Evolutionary conservation across 495 filamentous ascomycete species (phyloP).

Genomic region (Podospora tetraspora): DNA sequence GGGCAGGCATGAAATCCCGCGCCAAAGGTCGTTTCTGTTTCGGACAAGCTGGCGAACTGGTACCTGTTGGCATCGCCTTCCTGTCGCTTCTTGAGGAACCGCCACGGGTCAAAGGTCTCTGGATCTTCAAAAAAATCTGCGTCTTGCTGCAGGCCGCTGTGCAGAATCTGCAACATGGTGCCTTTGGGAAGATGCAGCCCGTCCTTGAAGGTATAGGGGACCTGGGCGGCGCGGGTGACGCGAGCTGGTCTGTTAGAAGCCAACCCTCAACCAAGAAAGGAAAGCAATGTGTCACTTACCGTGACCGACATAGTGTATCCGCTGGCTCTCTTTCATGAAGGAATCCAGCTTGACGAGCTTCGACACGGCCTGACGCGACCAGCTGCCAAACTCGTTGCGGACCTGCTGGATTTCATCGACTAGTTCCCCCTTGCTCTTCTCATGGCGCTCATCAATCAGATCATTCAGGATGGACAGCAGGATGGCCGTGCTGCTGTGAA

Average conservation of each 20-base stretch:
- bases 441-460: conserved; percentile 12
- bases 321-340: conserved; percentile 48
- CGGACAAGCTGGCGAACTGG: conserved; percentile 43
- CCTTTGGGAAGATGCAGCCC: conserved; percentile 34
- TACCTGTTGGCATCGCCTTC: conserved; percentile 31
- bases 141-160: conserved; percentile 27
- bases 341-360: conserved; percentile 41
- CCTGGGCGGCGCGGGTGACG: conserved; percentile 6
- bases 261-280: conserved; percentile 20
- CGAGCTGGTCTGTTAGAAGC: conserved; percentile 17
- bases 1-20: conserved; percentile 46
- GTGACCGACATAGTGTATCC: conserved; percentile 18
- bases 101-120: conserved; percentile 47
- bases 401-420: conserved; percentile 9
- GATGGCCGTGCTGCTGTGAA: conserved; percentile 13
- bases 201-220: conserved; percentile 33
- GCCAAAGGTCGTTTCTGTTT: conserved; percentile 42
- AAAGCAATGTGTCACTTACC: conserved; percentile 7
- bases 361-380: conserved; percentile 5
- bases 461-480: conserved; percentile 10
- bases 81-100: conserved; percentile 45
- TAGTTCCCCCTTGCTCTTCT: neutral
- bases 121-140: conserved; percentile 32
- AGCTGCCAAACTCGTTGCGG: conserved; percentile 9
- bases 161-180: conserved; percentile 25